These are phyloP conservation scores for Euptelea pleiosperma DNA, from an alignment of 164 flowering plant genomes.

Conservation along the genomic window DNA sequence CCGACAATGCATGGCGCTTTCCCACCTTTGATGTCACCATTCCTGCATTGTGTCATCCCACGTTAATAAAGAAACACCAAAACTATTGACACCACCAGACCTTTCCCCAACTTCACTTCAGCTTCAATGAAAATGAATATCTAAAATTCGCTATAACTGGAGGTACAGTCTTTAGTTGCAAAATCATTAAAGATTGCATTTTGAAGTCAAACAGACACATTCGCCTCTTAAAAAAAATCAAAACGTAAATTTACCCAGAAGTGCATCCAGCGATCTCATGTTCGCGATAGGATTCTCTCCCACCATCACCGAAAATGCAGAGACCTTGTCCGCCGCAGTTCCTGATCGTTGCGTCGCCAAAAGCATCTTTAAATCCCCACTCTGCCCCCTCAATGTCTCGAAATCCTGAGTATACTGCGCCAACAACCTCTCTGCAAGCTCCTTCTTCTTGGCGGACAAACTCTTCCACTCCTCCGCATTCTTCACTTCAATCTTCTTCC, in stretches of 20 bases:
- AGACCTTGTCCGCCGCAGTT: conserved; percentile 83
- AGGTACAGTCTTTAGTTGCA: no score
- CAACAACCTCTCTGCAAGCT: conserved; percentile 71
- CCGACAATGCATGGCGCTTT: conserved; percentile 87
- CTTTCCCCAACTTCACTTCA: not conserved
- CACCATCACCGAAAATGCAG: conserved; percentile 75
- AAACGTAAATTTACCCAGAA: conserved; percentile 48
- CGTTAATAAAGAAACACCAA: not conserved
- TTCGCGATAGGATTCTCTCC: conserved; percentile 92
- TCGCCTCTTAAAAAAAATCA: no score
- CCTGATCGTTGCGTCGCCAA: conserved; percentile 74
- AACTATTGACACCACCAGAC: not conserved
- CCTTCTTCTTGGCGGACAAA: conserved; percentile 67
- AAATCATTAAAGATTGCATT: no score
- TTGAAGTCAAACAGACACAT: no score
- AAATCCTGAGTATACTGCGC: conserved; percentile 70
- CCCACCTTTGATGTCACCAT: conserved; percentile 95
- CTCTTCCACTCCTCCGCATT: conserved; percentile 53
- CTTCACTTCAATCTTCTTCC: conserved; percentile 31
- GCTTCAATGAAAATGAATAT: not conserved
- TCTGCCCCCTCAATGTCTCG: conserved; percentile 54
- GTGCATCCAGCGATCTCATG: conserved; percentile 72
- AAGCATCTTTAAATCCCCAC: conserved; percentile 87
- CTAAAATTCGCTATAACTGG: no score
- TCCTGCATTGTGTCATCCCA: conserved; percentile 36